These are phyloP conservation scores for Funneliformis mosseae DNA, from an alignment of 192 early-diverging fungal genomes.

Conservation along the genomic window DNA sequence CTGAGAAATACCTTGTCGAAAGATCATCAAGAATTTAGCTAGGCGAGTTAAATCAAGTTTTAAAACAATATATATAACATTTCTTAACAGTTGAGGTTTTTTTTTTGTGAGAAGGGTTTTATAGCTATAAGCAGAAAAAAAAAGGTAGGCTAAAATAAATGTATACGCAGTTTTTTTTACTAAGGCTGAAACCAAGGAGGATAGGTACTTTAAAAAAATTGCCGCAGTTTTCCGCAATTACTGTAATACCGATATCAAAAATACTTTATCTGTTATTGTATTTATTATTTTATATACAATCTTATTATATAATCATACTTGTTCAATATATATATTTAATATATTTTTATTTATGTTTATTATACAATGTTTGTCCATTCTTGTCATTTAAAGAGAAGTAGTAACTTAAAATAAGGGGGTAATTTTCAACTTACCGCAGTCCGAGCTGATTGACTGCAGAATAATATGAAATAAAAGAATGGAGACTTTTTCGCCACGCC, in stretches of 20 bases:
- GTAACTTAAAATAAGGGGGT: neutral
- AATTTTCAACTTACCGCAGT: neutral
- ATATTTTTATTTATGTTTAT: neutral
- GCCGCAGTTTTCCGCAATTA: neutral
- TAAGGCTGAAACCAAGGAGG: neutral
- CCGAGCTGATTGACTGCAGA: neutral
- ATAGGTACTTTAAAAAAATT: neutral
- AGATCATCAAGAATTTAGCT: constrained; percentile 23
- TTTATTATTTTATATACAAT: neutral
- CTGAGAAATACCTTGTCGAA: constrained; percentile 15
- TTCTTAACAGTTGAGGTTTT: neutral
- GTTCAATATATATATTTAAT: neutral
- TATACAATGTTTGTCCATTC: neutral
- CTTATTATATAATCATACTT: neutral
- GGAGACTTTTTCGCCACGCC: neutral
- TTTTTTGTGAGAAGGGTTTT: neutral
- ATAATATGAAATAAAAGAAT: constrained; percentile 1
- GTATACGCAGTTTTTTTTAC: neutral
- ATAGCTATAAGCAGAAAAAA: neutral
- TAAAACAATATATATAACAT: constrained; percentile 4
- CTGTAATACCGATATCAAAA: neutral
- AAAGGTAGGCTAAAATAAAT: neutral
- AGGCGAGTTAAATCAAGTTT: neutral
- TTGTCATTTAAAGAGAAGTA: neutral
- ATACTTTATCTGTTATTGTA: neutral